A percentile compares a stretch with the other conserved stretches of the same genome.
phyloP scores from a whole-genome alignment of 345 rosid species.

The Abelmoschus esculentus region DNA sequence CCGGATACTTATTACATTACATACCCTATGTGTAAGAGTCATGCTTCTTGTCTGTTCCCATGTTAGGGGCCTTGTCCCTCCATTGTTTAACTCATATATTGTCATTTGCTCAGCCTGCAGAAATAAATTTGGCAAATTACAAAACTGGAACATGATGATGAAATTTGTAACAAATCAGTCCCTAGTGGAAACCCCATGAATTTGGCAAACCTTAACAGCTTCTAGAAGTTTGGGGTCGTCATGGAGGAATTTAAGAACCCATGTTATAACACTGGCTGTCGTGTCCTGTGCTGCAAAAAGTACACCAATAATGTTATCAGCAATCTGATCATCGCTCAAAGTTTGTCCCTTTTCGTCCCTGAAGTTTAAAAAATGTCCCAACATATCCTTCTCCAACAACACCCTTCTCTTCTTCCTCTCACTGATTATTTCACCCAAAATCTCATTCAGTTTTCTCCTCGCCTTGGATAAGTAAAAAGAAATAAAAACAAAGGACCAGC shows the following conservation, averaged over 20 bases:
- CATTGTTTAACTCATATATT: conserved; percentile 35
- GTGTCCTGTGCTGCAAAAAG: conserved; percentile 93
- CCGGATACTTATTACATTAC: not conserved
- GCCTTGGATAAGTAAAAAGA: conserved; percentile 32
- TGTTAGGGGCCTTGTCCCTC: conserved; percentile 48
- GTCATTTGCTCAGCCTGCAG: conserved; percentile 64
- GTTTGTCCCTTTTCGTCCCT: conserved; percentile 34
- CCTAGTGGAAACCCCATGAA: not conserved
- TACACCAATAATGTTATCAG: conserved; percentile 81
- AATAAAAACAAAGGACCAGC: not conserved
- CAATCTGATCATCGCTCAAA: conserved; percentile 45
- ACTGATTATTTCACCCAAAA: conserved; percentile 48
- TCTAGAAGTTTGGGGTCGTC: conserved; percentile 52
- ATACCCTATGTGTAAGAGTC: conserved; percentile 65
- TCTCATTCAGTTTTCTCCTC: conserved; percentile 45
- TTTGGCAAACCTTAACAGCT: conserved; percentile 54
- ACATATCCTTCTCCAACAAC: conserved; percentile 30
- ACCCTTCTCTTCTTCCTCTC: conserved; percentile 50
- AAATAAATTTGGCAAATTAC: not conserved
- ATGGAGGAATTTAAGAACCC: conserved; percentile 76
- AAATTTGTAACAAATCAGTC: not conserved
- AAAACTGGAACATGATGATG: not conserved
- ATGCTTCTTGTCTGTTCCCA: conserved; percentile 80
- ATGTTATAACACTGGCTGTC: conserved; percentile 74
- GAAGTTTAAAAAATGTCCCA: conserved; percentile 50